Conservation (phyloP, 805 yeast species). For the Ogataea neopini region DNA sequence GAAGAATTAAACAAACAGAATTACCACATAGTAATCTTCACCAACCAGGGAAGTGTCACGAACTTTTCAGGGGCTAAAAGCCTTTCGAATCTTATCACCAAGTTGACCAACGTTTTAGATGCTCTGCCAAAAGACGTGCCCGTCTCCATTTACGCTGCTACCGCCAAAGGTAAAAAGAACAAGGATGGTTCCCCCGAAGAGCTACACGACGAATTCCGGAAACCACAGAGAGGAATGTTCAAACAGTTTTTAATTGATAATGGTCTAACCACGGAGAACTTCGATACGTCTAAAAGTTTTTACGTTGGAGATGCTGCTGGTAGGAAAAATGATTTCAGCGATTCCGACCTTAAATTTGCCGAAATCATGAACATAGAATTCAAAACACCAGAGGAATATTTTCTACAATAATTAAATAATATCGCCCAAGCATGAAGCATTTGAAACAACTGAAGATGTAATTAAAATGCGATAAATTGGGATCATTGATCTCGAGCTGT, state of each 20-base stretch:
- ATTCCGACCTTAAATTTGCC: slow-evolving; percentile 76
- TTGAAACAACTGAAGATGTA: slow-evolving; percentile 14
- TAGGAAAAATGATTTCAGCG: slow-evolving; percentile 72
- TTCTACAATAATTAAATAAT: slow-evolving; percentile 9
- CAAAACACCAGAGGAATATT: slow-evolving; percentile 61
- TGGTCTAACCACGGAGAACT: slow-evolving; percentile 20
- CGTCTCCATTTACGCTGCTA: slow-evolving; percentile 61
- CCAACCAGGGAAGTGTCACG: slow-evolving; percentile 80
- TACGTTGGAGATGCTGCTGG: slow-evolving; percentile 99
- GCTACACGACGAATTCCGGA: slow-evolving; percentile 50
- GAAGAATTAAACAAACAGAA: slow-evolving; percentile 20
- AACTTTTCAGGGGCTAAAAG: slow-evolving; percentile 40
- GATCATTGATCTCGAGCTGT: slow-evolving; percentile 23
- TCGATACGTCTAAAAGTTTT: slow-evolving; percentile 49
- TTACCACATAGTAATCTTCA: slow-evolving; percentile 59
- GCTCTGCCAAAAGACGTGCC: slow-evolving; percentile 21
- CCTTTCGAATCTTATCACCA: slow-evolving; percentile 40
- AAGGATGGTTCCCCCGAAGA: slow-evolving; percentile 30
- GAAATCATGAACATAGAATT: slow-evolving; percentile 52
- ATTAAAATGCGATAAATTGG: slow-evolving; percentile 32
- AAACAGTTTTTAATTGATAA: slow-evolving; percentile 47
- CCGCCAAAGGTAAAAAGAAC: slow-evolving; percentile 48
- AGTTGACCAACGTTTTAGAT: slow-evolving; percentile 41
- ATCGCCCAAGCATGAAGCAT: slow-evolving; percentile 36
- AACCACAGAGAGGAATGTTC: slow-evolving; percentile 85